A percentile compares a stretch with the other conserved stretches of the same genome.
phyloP scores from a whole-genome alignment of 306 rosid species.

The Medicago ruthenica region DNA sequence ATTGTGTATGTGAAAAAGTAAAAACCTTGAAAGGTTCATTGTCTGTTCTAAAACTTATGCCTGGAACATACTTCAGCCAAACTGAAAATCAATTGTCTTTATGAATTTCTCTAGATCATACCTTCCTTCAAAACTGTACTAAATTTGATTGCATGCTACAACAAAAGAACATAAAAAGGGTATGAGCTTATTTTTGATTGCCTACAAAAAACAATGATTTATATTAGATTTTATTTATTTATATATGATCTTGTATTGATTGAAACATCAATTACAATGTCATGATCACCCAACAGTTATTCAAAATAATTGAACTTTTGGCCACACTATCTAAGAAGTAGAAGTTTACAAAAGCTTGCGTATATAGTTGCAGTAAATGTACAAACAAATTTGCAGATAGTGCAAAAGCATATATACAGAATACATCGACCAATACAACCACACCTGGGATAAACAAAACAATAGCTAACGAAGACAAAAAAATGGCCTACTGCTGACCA shows the following conservation, averaged over 20 bases:
- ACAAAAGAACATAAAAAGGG: slow-evolving; percentile 33
- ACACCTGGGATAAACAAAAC: no score
- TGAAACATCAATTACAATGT: slow-evolving; percentile 43
- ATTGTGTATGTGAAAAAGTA: not conserved
- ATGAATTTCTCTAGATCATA: slow-evolving; percentile 87
- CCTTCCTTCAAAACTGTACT: slow-evolving; percentile 96
- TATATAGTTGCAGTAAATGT: slow-evolving; percentile 38
- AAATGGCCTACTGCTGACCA: no score
- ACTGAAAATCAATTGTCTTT: slow-evolving; percentile 94
- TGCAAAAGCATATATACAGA: no score
- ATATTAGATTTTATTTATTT: no score
- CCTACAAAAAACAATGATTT: no score
- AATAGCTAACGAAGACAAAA: no score
- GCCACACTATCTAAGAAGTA: slow-evolving; percentile 38
- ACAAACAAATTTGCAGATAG: no score
- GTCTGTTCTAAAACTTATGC: slow-evolving; percentile 98
- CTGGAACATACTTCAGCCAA: slow-evolving; percentile 97
- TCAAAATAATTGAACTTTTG: slow-evolving; percentile 41
- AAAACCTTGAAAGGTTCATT: slow-evolving; percentile 97
- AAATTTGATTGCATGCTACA: slow-evolving; percentile 50
- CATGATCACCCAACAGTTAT: slow-evolving; percentile 17
- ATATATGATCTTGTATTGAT: no score
- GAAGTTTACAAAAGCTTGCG: slow-evolving; percentile 46
- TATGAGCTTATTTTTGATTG: no score
- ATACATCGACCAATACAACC: no score